Evolutionary conservation across 1,139 yeast species (phyloP), one percentile per base, ranked within the genome.

Genomic region (Spathaspora sp.): DNA sequence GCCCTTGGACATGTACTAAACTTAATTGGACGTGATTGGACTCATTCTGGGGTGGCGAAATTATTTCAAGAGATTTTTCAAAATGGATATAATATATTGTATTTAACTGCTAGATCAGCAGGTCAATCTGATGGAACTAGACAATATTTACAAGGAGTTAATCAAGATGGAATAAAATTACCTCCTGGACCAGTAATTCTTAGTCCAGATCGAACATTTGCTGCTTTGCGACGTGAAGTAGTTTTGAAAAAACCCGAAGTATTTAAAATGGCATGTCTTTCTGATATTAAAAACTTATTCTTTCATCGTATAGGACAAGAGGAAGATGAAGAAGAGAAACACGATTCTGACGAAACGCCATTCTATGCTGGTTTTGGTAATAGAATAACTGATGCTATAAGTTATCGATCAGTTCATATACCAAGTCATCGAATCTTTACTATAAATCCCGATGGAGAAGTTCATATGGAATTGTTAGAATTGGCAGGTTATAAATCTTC

Each of bases 281-380:
- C 86, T 44, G 99, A 95, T 68, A 85, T 95, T 50, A 81, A 82
- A 57, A 78, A 84, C 47, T 71, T 95, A 27, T 74, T 70, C 81
- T 84, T 68, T 63, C 49, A 43, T 18, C 40, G 43, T 6, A 44
- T 29, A 51, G 55, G 46, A 20, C 56, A 52, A 20, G 66, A 63
- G 2, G 41, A 44, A n/a, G 44, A 38, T 1, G 43, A 45, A 10
- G 43, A 43, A 39, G 44, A 17, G 49, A 56, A 47, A 24, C 59
- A 56, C 18, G 68, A 65, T 3, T 71, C 68, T 34, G 71, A 65
- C 13, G 58, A 68, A 44, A 86, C 91, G 1, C 97, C 98, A 3
- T 95, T 95, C 59, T 91, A 89, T 65, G 99, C 99, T 5, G 99
- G 99, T 0, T 95, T 95, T 64, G 99, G 99, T 18, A 95, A 95